phyloP scores from a whole-genome alignment of 108 stramenopile species.

The Chaetoceros tenuissimus region DNA sequence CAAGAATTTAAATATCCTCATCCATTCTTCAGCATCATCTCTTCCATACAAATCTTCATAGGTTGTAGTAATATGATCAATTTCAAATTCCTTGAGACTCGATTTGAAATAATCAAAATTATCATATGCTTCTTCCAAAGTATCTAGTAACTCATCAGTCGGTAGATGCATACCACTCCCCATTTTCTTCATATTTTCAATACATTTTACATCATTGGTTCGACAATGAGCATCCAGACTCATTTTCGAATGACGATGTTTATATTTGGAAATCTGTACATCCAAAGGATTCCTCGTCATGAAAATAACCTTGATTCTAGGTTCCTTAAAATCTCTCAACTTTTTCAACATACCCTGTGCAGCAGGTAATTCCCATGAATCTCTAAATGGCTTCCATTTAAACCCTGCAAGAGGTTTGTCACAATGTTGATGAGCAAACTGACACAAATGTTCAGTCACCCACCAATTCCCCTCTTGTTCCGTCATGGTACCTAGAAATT shows the following conservation, averaged over 20 bases:
- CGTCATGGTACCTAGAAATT: neutral
- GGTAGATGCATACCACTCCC: neutral
- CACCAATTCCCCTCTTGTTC: neutral
- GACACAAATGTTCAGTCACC: neutral
- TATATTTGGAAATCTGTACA: neutral
- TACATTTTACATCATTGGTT: neutral
- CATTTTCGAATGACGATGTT: neutral
- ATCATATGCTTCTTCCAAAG: neutral
- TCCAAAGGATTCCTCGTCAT: conserved; percentile 1
- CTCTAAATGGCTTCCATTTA: neutral
- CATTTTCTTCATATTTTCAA: neutral
- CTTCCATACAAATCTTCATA: conserved; percentile 1
- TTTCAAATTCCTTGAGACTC: neutral
- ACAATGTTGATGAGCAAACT: neutral
- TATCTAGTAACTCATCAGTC: neutral
- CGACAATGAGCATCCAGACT: neutral
- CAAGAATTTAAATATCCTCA: neutral
- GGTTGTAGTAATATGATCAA: neutral
- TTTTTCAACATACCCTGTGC: neutral
- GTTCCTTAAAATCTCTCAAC: neutral
- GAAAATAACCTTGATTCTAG: neutral
- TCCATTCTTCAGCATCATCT: conserved; percentile 3
- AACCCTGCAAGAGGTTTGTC: neutral
- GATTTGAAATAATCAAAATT: neutral
- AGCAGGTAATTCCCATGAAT: neutral